A percentile compares a stretch with the other conserved stretches of the same genome.
Conservation (phyloP, 164 flowering plant species). For the Berberis vulgaris region DNA sequence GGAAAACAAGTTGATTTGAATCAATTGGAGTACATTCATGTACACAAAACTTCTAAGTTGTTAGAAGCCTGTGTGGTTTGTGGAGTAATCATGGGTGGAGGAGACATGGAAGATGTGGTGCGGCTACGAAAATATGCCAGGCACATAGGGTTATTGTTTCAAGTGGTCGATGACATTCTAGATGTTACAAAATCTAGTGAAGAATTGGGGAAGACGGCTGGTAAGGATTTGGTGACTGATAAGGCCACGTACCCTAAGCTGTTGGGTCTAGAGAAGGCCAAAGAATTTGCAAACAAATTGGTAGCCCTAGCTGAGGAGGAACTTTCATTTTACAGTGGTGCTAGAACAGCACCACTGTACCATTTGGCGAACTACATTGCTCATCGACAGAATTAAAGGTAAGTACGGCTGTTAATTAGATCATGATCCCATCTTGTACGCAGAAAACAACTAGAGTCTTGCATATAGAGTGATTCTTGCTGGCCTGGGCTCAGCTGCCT, state of each 20-base stretch:
- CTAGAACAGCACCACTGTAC: slow-evolving; percentile 21
- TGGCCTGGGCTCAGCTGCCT: too few species aligned
- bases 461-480: neutral
- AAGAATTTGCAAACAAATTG: slow-evolving; percentile 17
- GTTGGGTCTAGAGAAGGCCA: slow-evolving; percentile 28
- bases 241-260: slow-evolving; percentile 32
- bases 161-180: slow-evolving; percentile 38
- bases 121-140: slow-evolving; percentile 28
- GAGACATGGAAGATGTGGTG: slow-evolving; percentile 17
- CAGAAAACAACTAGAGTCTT: neutral
- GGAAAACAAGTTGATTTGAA: slow-evolving; percentile 16
- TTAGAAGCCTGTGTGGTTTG: slow-evolving; percentile 30
- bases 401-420: neutral
- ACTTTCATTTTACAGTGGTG: slow-evolving; percentile 15
- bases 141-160: slow-evolving; percentile 28
- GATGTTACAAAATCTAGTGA: slow-evolving; percentile 29
- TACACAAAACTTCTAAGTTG: slow-evolving; percentile 33
- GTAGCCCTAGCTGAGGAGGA: slow-evolving; percentile 19
- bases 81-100: slow-evolving; percentile 33
- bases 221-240: slow-evolving; percentile 21
- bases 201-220: slow-evolving; percentile 33
- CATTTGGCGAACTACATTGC: slow-evolving; percentile 25
- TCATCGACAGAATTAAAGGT: slow-evolving; percentile 16
- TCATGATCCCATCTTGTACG: too few species aligned
- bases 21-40: slow-evolving; percentile 28